Conservation (phyloP, 495 filamentous ascomycete species). For the Antarctomyces pellizariae region DNA sequence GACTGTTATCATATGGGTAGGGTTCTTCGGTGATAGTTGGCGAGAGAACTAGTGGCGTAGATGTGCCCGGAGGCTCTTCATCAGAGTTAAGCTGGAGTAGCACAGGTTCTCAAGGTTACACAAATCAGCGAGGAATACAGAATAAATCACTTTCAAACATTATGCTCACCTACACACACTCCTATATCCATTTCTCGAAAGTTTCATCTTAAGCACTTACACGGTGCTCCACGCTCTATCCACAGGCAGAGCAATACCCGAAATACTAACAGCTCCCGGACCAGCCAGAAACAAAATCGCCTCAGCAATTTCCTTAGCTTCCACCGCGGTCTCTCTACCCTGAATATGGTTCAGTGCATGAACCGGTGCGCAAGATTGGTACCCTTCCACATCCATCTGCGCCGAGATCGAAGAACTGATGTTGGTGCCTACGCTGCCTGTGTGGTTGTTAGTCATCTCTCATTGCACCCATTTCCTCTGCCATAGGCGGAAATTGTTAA, state of each 20-base stretch:
- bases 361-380: slow-evolving; percentile 6
- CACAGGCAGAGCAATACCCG: slow-evolving; percentile 15
- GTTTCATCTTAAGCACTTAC: no score
- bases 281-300: slow-evolving; percentile 17
- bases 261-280: slow-evolving; percentile 16
- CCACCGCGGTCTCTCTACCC: slow-evolving; percentile 8
- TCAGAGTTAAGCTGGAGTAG: no score
- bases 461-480: slow-evolving; percentile 1
- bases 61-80: no score
- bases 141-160: no score
- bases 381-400: neutral
- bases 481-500: slow-evolving; percentile 1
- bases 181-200: no score
- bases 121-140: no score
- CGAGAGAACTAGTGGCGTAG: no score
- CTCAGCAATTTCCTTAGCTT: slow-evolving; percentile 14
- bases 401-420: neutral
- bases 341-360: slow-evolving; percentile 11
- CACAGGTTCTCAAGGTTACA: no score
- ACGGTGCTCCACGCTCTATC: slow-evolving; percentile 12
- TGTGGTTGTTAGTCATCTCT: slow-evolving; percentile 5
- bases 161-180: no score
- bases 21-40: no score
- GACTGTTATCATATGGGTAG: no score
- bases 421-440: slow-evolving; percentile 1